These are phyloP conservation scores for Leccinum imitatum DNA, from an alignment of 768 basidiomycete genomes.

Conservation along the genomic window DNA sequence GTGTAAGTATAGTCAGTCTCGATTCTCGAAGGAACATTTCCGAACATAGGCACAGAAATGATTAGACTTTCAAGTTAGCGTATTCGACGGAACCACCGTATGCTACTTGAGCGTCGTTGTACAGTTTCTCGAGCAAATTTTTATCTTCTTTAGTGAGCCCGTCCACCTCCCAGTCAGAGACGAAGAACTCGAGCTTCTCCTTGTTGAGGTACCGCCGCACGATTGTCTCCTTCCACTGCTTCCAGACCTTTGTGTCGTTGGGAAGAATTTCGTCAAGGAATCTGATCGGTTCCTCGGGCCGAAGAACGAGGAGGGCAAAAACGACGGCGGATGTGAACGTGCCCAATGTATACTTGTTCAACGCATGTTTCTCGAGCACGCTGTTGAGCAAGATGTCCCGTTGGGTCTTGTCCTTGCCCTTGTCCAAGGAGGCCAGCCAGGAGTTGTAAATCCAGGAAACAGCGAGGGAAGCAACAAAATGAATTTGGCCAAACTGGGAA, in stretches of 20 bases:
- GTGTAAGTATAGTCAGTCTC: no score
- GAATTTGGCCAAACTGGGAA: conserved; percentile 19
- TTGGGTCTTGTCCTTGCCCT: conserved; percentile 13
- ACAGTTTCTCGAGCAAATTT: not conserved
- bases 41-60: no score
- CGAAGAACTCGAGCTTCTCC: conserved; percentile 24
- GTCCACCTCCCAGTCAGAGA: conserved; percentile 21
- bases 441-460: conserved; percentile 29
- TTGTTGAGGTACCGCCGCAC: not conserved
- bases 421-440: conserved; percentile 32
- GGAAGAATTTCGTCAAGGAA: conserved; percentile 16
- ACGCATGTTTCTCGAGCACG: not conserved
- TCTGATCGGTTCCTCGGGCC: not conserved
- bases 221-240: conserved; percentile 18
- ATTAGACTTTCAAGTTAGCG: no score
- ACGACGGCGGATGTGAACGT: conserved; percentile 19
- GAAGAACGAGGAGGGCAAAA: conserved; percentile 16
- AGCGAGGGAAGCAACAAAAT: conserved; percentile 26
- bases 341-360: conserved; percentile 8
- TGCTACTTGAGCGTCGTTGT: no score
- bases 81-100: no score
- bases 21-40: no score
- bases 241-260: conserved; percentile 24
- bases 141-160: not conserved
- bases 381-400: conserved; percentile 1